Evolutionary conservation across 1,284 basidiomycete species (phyloP).

Genomic region (Athelia sp.): DNA sequence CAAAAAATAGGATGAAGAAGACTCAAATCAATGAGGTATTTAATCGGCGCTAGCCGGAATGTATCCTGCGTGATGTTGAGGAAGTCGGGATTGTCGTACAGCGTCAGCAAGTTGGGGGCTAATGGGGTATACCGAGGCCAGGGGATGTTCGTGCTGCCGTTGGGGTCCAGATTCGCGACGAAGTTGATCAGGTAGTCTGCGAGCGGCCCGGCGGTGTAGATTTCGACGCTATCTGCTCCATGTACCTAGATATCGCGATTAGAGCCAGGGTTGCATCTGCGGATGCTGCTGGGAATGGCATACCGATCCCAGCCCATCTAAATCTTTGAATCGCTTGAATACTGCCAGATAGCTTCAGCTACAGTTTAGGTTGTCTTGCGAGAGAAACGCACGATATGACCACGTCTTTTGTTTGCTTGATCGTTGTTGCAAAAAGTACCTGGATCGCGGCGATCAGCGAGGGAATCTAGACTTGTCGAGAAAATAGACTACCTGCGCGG

Average conservation of each 20-base stretch:
- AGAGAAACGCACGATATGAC: conserved; percentile 35
- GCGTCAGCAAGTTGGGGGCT: conserved; percentile 36
- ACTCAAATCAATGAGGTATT: conserved; percentile 31
- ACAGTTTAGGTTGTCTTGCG: not conserved
- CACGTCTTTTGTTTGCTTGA: conserved; percentile 40
- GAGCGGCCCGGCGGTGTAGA: conserved; percentile 32
- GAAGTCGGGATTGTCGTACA: conserved; percentile 35
- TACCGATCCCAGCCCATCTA: conserved; percentile 42
- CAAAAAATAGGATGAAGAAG: conserved; percentile 35
- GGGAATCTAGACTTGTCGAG: no score
- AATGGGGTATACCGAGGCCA: conserved; percentile 46
- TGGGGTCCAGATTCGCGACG: conserved; percentile 40
- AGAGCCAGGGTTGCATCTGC: no score
- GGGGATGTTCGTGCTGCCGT: conserved; percentile 28
- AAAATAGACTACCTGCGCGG: no score
- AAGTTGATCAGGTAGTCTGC: conserved; percentile 38
- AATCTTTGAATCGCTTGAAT: conserved; percentile 36
- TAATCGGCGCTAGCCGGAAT: conserved; percentile 37
- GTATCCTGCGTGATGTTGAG: conserved; percentile 33
- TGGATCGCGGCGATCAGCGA: no score
- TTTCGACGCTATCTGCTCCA: conserved; percentile 33
- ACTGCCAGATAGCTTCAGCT: not conserved
- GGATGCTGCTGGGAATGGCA: no score
- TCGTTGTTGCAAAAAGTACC: conserved; percentile 38
- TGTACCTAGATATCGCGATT: conserved; percentile 23